Conservation (phyloP, 2,329 filamentous ascomycete species). For the Gaeumannomyces sp. region DNA sequence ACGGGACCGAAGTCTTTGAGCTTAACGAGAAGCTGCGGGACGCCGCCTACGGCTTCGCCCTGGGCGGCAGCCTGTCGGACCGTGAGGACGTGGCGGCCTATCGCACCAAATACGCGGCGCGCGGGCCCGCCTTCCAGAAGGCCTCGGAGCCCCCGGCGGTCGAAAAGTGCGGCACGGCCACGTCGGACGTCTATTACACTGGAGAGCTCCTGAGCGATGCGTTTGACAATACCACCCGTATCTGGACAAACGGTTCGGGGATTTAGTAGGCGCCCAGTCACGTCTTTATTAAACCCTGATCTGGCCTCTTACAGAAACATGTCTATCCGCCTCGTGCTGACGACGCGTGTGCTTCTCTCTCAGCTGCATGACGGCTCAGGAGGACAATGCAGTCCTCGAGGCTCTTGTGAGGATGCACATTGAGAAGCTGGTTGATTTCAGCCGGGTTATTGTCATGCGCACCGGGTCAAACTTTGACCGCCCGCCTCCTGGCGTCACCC, state of each 20-base stretch:
- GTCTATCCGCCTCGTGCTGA: neutral
- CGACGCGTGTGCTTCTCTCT: neutral
- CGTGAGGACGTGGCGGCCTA: constrained; percentile 42
- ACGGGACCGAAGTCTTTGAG: too few relatives aligned
- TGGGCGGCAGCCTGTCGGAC: constrained; percentile 46
- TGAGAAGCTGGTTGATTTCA: constrained; percentile 56
- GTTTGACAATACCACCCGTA: constrained; percentile 57
- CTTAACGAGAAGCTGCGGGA: too few relatives aligned
- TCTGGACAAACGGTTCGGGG: constrained; percentile 63
- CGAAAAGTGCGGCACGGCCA: constrained; percentile 60
- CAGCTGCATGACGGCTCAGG: constrained; percentile 61
- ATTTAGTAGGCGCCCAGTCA: constrained; percentile 34
- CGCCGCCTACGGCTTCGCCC: constrained; percentile 43
- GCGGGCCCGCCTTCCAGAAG: constrained; percentile 31
- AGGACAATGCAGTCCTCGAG: constrained; percentile 65
- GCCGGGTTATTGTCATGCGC: constrained; percentile 61
- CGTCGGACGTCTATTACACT: constrained; percentile 66
- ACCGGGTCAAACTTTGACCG: constrained; percentile 67
- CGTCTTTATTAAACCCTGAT: neutral
- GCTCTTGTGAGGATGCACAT: constrained; percentile 55
- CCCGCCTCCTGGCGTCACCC: constrained; percentile 50
- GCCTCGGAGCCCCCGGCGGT: constrained; percentile 46
- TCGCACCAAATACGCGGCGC: constrained; percentile 43
- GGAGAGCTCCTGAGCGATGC: constrained; percentile 53
- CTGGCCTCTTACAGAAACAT: neutral